Percentiles rank a stretch among this genome's conserved stretches.
Evolutionary conservation across 108 stramenopile species (phyloP).

Genomic region (Bacterosira constricta): DNA sequence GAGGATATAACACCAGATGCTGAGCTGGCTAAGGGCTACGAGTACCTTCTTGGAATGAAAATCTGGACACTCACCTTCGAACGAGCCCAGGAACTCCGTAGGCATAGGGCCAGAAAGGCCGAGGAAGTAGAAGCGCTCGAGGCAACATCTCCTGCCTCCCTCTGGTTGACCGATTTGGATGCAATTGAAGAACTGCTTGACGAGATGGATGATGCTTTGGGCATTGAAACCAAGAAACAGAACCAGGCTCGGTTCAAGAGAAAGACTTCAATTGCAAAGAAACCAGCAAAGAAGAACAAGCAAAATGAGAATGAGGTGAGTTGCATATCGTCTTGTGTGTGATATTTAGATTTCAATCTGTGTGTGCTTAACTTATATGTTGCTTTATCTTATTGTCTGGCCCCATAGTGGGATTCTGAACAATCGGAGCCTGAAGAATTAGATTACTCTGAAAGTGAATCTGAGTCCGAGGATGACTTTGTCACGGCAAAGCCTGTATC

Average conservation of each 20-base stretch:
- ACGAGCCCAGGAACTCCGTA: constrained; percentile 87
- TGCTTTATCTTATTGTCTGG: not conserved
- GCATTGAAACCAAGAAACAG: constrained; percentile 59
- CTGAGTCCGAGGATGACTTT: constrained; percentile 51
- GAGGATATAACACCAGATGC: constrained; percentile 54
- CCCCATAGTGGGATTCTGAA: constrained; percentile 55
- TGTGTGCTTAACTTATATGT: not conserved
- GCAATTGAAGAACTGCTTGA: constrained; percentile 88
- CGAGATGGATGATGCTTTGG: constrained; percentile 62
- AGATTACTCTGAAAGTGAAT: no score
- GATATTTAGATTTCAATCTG: no score
- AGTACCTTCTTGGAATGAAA: constrained; percentile 98
- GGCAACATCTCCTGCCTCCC: constrained; percentile 69
- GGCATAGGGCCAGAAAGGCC: constrained; percentile 81
- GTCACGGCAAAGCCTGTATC: constrained; percentile 12
- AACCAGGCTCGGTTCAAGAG: constrained; percentile 57
- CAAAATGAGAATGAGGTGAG: constrained; percentile 50
- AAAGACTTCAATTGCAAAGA: constrained; percentile 37
- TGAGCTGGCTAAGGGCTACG: constrained; percentile 90
- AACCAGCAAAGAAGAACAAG: constrained; percentile 39
- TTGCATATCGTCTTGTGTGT: no score
- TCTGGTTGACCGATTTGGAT: constrained; percentile 95
- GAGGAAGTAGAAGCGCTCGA: constrained; percentile 76
- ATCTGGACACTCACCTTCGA: constrained; percentile 96
- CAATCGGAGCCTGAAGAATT: constrained; percentile 57